A percentile compares a stretch with the other conserved stretches of the same genome.
Conservation (phyloP, 2,329 filamentous ascomycete genomes). For the Phyllosticta paracitricarpa region DNA sequence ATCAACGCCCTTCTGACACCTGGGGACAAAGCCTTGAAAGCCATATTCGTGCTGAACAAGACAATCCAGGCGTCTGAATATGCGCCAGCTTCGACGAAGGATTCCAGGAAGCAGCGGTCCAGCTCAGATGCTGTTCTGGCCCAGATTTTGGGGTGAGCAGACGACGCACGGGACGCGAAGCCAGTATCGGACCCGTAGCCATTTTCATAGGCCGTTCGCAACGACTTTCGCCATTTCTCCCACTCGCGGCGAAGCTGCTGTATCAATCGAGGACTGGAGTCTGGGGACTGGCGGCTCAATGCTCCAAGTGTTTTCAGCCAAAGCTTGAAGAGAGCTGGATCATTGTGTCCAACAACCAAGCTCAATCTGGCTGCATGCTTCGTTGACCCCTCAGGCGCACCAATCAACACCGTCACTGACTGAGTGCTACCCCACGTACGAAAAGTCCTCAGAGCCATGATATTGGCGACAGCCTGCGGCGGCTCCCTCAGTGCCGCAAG, state of each 20-base stretch:
- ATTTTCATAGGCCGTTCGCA: neutral
- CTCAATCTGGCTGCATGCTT: neutral
- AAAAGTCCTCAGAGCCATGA: neutral
- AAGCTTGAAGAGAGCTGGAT: neutral
- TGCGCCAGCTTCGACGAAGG: neutral
- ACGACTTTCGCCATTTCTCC: neutral
- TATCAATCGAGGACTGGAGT: neutral
- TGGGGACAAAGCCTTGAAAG: neutral
- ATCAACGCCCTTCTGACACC: neutral
- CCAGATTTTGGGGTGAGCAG: too few species aligned
- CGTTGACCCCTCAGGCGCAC: neutral
- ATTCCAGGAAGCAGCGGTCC: neutral
- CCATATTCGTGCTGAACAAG: neutral
- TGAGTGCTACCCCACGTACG: neutral
- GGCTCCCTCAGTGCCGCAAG: neutral
- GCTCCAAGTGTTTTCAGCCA: neutral
- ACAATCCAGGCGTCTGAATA: neutral
- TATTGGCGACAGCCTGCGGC: neutral
- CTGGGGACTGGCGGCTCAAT: neutral
- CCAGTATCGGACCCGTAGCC: too few species aligned
- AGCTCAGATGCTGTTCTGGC: neutral
- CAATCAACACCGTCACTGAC: neutral
- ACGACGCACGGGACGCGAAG: too few species aligned
- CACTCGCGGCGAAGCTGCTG: neutral
- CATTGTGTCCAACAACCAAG: neutral